Evolutionary conservation across 2,329 filamentous ascomycete species (phyloP), one percentile per base, ranked within the genome.

Genomic region (Achaetomium macrosporum): DNA sequence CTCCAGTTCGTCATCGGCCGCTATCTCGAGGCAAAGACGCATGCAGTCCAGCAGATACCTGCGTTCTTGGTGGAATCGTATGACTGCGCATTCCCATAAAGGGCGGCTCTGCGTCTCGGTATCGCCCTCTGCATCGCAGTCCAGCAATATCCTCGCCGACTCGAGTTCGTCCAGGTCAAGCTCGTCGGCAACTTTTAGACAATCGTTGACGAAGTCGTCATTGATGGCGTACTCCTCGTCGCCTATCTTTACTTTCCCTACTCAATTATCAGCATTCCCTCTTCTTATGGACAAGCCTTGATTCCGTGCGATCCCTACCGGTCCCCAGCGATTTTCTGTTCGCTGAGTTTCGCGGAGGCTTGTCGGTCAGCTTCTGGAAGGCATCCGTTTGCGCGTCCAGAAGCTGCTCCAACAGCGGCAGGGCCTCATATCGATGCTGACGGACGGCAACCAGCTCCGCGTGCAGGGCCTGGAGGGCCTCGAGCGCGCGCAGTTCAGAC

Each of bases 141-240:
- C 83, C 47, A 95, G 73, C 53, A 95, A 82, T 46, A 93, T 79
- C 60, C 80, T 78, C 10, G 90, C 88, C 16, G 92, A 87, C 62
- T 93, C 82, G 53, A 95, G 68, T 70, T 99, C 95, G 70, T 99
- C 91, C 48, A 99, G 76, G 63, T 96, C 85, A 57, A 96, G 76
- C 61, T 90, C 88, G 68, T 97, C 91, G 51, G 92, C 88, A 36
- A 99, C 76, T 62, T 89, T 82, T 31, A 95, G 76, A 20, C 84
- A 82, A 61, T 86, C 83, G 68, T 96, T 86, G 65, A 92, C 84
- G 70, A 99, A 97, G 57, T 90, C 84, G 51, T 88, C 80, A 70
- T 95, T 96, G 72, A 99, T 76, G 19, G 78, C 74, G 69, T 90
- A 97, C 63, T 91, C 82, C 33, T 82, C 78, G 57, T 84, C 85